phyloP scores from a whole-genome alignment of 2,329 filamentous ascomycete genomes.

The Fusarium sp. region DNA sequence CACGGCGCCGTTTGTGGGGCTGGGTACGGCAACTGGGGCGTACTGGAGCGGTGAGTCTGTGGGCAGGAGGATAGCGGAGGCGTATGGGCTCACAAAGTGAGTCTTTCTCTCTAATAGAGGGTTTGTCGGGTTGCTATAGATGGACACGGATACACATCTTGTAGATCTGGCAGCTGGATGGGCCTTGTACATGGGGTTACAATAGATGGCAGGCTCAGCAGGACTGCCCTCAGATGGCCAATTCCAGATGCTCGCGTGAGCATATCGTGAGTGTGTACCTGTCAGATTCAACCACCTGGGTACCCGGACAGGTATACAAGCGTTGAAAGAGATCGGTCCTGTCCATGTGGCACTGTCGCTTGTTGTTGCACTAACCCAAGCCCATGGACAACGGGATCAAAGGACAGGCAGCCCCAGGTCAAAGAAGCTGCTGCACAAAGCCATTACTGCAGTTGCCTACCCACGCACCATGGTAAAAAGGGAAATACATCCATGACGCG shows the following conservation, averaged over 20 bases:
- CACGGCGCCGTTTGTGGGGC: conserved; percentile 87
- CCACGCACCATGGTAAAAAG: neutral
- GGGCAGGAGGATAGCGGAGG: conserved; percentile 71
- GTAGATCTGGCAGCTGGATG: neutral
- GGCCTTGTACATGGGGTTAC: neutral
- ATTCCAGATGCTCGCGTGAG: conserved; percentile 35
- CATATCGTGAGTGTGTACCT: conserved; percentile 8
- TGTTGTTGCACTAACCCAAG: conserved; percentile 7
- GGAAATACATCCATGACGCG: conserved; percentile 32
- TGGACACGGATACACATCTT: neutral
- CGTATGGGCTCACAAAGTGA: conserved; percentile 57
- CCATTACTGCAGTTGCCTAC: neutral
- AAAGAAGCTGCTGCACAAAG: neutral
- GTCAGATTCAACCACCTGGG: conserved; percentile 7
- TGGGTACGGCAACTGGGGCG: conserved; percentile 90
- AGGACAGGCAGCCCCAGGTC: neutral
- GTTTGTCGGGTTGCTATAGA: neutral
- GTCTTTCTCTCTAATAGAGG: conserved; percentile 5
- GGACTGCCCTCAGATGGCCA: conserved; percentile 1
- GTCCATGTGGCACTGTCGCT: conserved; percentile 14
- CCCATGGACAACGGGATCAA: neutral
- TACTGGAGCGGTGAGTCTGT: conserved; percentile 92
- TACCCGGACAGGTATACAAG: neutral
- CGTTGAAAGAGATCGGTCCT: conserved; percentile 21
- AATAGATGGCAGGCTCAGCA: conserved; percentile 7